Base-by-base conservation (phyloP, 148 eudicot species). In the Cornus florida region DNA sequence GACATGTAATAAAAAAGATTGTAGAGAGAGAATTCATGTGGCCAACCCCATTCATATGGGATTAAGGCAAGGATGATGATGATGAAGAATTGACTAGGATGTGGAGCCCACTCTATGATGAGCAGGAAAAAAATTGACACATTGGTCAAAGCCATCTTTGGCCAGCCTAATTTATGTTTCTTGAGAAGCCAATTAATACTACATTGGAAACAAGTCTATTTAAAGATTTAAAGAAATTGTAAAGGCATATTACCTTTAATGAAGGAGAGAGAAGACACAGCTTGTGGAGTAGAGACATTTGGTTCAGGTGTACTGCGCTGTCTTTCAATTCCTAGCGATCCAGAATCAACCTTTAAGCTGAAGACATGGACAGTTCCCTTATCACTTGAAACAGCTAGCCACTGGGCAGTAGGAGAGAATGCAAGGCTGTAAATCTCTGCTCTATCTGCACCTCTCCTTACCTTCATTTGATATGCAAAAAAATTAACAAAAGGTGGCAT, bases 341-440 rank as follows among this genome's bases (percentile, higher is more conserved):
- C 92, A 24, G 90, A 83, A 83, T 90, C 93, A 79, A 90, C 85
- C 84, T 92, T 92, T 53, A 92, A 80, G 75, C 79, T 81, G 75
- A 92, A 92, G 65, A 92, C 94, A 80, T 92, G 97, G 28, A 92
- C 88, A 20, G 97, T 92, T 73, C 94, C 97, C 79, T 84, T 85
- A 69, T 89, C 88, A 85, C 97, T 92, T 57, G 97, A 90, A 70
- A 85, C 89, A 77, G 94, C 94, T 20, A 92, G 77, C 97, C 97
- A 90, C 53, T 87, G 88, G 5, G 90, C 94, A 81, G 86, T 81
- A 43, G 90, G 56, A 78, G 97, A 90, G 79, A 92, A 90, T 13
- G 94, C 92, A 76, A 92, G 82, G 80, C 92, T 88, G 72, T 89
- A 85, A 65, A 92, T 92, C 73, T 86, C 94, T 24, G 97, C 97